Percentiles rank a stretch among this genome's conserved stretches.
Conservation (phyloP, 169 alveolate genomes). For the Miamiensis avidus region DNA sequence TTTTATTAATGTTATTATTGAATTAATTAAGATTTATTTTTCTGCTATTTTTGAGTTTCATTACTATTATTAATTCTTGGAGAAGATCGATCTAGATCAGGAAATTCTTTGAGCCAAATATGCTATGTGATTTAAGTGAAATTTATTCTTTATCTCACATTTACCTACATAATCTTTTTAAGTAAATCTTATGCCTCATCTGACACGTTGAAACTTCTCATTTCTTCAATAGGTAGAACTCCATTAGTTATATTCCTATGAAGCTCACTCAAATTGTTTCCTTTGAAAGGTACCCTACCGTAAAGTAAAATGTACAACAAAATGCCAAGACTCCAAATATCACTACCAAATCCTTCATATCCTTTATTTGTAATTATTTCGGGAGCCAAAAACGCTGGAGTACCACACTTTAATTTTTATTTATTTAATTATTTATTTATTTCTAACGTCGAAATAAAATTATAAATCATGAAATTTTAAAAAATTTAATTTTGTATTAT, state of each 20-base stretch:
- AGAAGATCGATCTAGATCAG: neutral
- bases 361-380: conserved; percentile 71
- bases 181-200: conserved; percentile 61
- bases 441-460: too few relatives aligned
- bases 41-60: too few relatives aligned
- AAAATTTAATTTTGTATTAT: too few relatives aligned
- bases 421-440: too few relatives aligned
- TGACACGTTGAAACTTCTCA: conserved; percentile 35
- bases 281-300: conserved; percentile 82
- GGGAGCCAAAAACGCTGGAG: conserved; percentile 88
- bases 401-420: conserved; percentile 76
- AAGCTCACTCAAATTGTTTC: conserved; percentile 58
- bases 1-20: too few relatives aligned
- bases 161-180: conserved; percentile 49
- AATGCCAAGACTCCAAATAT: conserved; percentile 85
- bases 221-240: conserved; percentile 28
- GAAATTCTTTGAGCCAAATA: conserved; percentile 71
- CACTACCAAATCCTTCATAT: conserved; percentile 72
- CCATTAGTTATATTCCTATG: conserved; percentile 61
- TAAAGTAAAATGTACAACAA: conserved; percentile 72
- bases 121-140: conserved; percentile 65
- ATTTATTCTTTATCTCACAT: conserved; percentile 70
- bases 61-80: too few relatives aligned
- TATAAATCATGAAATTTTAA: too few relatives aligned
- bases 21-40: too few relatives aligned